Evolutionary conservation across 2,329 filamentous ascomycete species (phyloP).

Genomic region (Pyrenophora graminea): DNA sequence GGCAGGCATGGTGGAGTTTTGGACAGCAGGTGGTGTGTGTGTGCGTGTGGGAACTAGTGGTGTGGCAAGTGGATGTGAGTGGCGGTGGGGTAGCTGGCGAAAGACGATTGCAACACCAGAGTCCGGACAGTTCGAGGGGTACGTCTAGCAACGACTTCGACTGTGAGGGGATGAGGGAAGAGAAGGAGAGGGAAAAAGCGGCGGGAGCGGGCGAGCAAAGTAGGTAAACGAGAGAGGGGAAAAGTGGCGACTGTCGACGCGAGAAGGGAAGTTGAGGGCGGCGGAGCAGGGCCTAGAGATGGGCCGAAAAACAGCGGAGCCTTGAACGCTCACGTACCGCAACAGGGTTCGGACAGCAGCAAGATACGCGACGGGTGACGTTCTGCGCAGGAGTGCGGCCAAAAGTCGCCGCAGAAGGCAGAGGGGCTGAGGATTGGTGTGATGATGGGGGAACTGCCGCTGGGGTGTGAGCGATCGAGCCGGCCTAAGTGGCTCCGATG

Average conservation of each 20-base stretch:
- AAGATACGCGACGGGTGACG: conserved; percentile 26
- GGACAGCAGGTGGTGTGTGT: neutral
- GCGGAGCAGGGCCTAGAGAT: conserved; percentile 27
- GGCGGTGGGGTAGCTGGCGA: conserved; percentile 15
- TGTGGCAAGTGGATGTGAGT: conserved; percentile 18
- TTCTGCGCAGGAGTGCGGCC: conserved; percentile 16
- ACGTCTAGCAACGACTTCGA: conserved; percentile 29
- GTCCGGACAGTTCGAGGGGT: conserved; percentile 17
- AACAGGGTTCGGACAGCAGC: conserved; percentile 22
- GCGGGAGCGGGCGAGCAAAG: conserved; percentile 10
- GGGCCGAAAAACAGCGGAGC: conserved; percentile 33
- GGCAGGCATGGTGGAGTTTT: conserved; percentile 45
- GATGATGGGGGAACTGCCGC: conserved; percentile 11
- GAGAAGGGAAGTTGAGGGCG: conserved; percentile 23
- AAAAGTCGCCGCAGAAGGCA: conserved; percentile 9
- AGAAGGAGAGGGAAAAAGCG: conserved; percentile 4
- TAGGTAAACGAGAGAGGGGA: conserved; percentile 24
- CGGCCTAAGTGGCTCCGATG: conserved; percentile 18
- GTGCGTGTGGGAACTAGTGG: neutral
- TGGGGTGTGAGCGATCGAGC: conserved; percentile 23
- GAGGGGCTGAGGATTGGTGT: conserved; percentile 11
- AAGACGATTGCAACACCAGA: too few relatives aligned
- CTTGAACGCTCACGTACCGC: conserved; percentile 21
- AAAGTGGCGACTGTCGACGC: conserved; percentile 30
- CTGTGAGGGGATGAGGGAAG: conserved; percentile 17